phyloP scores from a whole-genome alignment of 345 rosid species.

The Ceriops tagal region DNA sequence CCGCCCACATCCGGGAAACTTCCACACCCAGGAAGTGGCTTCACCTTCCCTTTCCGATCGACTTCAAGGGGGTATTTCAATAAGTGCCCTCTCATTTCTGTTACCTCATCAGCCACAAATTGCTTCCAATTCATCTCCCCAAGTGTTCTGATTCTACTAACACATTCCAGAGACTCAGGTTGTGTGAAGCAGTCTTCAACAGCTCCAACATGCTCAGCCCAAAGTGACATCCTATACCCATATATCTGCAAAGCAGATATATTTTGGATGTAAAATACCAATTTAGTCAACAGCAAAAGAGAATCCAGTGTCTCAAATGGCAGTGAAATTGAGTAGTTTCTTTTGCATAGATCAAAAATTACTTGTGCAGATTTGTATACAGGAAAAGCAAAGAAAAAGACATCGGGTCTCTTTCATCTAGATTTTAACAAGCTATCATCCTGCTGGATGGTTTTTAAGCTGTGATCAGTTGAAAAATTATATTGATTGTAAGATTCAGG shows the following conservation, averaged over 20 bases:
- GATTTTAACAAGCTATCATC: too few relatives aligned
- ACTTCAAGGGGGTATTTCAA: slow-evolving; percentile 84
- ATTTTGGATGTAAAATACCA: background rate
- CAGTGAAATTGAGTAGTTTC: background rate
- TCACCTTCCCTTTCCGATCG: slow-evolving; percentile 75
- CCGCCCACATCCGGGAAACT: slow-evolving; percentile 91
- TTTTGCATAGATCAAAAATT: background rate
- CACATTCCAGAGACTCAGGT: slow-evolving; percentile 85
- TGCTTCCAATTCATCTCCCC: slow-evolving; percentile 72
- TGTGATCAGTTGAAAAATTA: too few relatives aligned
- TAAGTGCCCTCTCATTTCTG: slow-evolving; percentile 85
- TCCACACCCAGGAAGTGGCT: slow-evolving; percentile 60
- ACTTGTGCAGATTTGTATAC: too few relatives aligned
- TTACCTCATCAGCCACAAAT: slow-evolving; percentile 53
- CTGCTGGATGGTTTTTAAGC: too few relatives aligned
- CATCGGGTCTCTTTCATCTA: too few relatives aligned
- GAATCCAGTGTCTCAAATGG: background rate
- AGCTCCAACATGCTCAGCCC: slow-evolving; percentile 84
- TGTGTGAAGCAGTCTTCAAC: slow-evolving; percentile 54
- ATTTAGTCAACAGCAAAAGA: background rate
- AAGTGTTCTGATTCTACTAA: slow-evolving; percentile 51
- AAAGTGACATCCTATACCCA: slow-evolving; percentile 92
- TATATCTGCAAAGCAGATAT: slow-evolving; percentile 43
- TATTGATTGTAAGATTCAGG: background rate
- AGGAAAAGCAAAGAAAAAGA: too few relatives aligned